Conservation (phyloP, 2,329 filamentous ascomycete genomes). For the Epichloe gansuensis region DNA sequence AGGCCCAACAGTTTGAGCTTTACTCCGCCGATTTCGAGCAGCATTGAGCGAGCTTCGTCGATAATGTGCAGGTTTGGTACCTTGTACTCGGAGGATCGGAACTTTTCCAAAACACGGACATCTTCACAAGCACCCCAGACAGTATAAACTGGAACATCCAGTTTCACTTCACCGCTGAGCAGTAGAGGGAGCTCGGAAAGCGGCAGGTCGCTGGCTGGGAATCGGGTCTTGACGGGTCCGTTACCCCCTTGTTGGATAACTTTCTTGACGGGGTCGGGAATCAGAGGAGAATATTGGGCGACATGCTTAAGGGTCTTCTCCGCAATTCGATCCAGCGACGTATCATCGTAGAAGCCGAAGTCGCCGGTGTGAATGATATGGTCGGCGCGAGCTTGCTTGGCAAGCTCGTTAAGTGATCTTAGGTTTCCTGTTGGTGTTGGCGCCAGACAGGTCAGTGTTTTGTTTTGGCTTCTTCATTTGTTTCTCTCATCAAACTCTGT, state of each 20-base stretch:
- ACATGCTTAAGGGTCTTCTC: slow-evolving; percentile 99
- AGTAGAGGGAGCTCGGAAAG: slow-evolving; percentile 88
- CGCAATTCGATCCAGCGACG: slow-evolving; percentile 88
- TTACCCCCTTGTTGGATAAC: slow-evolving; percentile 51
- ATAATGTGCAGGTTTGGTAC: slow-evolving; percentile 96
- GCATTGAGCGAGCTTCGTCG: slow-evolving; percentile 90
- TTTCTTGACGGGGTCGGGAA: slow-evolving; percentile 65
- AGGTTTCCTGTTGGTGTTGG: slow-evolving; percentile 77
- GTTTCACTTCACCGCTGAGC: slow-evolving; percentile 73
- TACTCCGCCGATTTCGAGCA: slow-evolving; percentile 88
- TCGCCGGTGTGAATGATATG: slow-evolving; percentile 98
- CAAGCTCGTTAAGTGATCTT: slow-evolving; percentile 88
- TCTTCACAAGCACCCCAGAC: slow-evolving; percentile 99
- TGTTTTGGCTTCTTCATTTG: not conserved
- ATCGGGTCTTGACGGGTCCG: slow-evolving; percentile 75
- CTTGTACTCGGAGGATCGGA: slow-evolving; percentile 95
- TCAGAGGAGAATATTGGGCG: slow-evolving; percentile 91
- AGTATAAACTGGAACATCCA: slow-evolving; percentile 95
- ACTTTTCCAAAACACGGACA: slow-evolving; percentile 93
- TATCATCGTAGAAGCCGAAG: slow-evolving; percentile 97
- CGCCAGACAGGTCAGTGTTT: not conserved
- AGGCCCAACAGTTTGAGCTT: slow-evolving; percentile 89
- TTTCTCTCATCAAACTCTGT: not conserved
- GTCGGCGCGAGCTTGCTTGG: slow-evolving; percentile 85
- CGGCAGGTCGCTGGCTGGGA: slow-evolving; percentile 67